These are phyloP conservation scores for Silene uniflora DNA, from an alignment of 148 eudicot species.

Conservation along the genomic window DNA sequence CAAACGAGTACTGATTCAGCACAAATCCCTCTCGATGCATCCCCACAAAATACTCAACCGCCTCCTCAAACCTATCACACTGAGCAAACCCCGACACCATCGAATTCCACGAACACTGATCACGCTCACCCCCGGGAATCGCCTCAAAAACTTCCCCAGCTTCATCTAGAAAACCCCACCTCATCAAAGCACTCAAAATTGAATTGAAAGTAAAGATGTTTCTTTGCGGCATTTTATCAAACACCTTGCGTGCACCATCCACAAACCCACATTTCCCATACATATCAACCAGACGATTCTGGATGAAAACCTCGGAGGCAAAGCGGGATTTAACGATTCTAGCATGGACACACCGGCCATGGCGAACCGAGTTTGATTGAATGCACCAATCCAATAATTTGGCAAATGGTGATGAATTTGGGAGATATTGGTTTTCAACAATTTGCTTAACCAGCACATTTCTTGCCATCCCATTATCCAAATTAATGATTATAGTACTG, in stretches of 20 bases:
- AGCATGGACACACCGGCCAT: conserved; percentile 49
- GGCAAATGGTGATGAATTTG: conserved; percentile 64
- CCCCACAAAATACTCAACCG: conserved; percentile 49
- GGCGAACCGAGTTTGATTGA: conserved; percentile 45
- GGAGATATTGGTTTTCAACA: conserved; percentile 26
- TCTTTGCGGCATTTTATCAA: conserved; percentile 59
- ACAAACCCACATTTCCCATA: conserved; percentile 58
- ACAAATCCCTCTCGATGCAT: conserved; percentile 61
- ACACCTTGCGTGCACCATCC: conserved; percentile 52
- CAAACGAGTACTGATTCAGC: conserved; percentile 61
- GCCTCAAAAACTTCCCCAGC: conserved; percentile 43
- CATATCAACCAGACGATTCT: conserved; percentile 64
- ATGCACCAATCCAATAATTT: conserved; percentile 55
- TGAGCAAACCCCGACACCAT: conserved; percentile 80
- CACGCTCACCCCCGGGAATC: conserved; percentile 56
- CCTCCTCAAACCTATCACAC: conserved; percentile 45
- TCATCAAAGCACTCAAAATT: conserved; percentile 38
- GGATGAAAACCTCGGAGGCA: conserved; percentile 54
- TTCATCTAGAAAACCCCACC: conserved; percentile 51
- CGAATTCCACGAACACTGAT: conserved; percentile 88
- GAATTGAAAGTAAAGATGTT: conserved; percentile 66
- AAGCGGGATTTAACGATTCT: conserved; percentile 58
- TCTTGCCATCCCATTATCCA: conserved; percentile 66
- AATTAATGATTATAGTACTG: not conserved
- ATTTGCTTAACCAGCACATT: conserved; percentile 34